phyloP scores from a whole-genome alignment of 345 rosid genomes.

The Hypericum perforatum region DNA sequence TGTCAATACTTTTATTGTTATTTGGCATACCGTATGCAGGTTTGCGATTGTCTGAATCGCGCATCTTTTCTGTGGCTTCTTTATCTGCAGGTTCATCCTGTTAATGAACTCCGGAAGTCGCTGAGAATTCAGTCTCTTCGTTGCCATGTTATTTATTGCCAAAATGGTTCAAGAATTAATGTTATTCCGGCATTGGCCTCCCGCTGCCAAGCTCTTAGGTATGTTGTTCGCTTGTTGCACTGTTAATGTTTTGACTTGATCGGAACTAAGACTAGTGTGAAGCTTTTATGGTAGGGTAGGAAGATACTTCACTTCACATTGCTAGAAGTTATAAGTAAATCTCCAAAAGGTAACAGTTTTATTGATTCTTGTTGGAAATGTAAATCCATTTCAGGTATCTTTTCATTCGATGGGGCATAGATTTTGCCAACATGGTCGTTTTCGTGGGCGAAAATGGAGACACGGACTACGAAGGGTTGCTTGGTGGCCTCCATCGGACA shows the following conservation, averaged over 20 bases:
- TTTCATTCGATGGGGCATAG: slow-evolving; percentile 84
- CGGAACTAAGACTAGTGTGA: background rate
- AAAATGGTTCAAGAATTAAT: slow-evolving; percentile 66
- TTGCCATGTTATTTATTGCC: slow-evolving; percentile 73
- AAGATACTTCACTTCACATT: too few species aligned
- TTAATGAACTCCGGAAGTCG: slow-evolving; percentile 71
- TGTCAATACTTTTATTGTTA: background rate
- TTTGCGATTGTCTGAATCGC: background rate
- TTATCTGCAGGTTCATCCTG: slow-evolving; percentile 55
- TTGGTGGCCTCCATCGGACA: slow-evolving; percentile 78
- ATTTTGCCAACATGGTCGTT: slow-evolving; percentile 70
- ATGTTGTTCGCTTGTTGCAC: background rate
- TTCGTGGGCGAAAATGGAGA: slow-evolving; percentile 90
- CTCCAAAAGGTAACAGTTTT: too few species aligned
- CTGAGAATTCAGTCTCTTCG: slow-evolving; percentile 89
- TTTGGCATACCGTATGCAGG: too few species aligned
- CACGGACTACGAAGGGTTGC: slow-evolving; percentile 88
- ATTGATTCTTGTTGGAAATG: background rate
- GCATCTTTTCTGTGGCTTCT: background rate
- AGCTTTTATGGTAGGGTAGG: too few species aligned
- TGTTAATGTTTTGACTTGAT: background rate
- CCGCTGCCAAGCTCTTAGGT: slow-evolving; percentile 90
- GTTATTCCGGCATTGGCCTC: slow-evolving; percentile 82
- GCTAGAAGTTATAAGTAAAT: too few species aligned
- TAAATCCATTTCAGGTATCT: slow-evolving; percentile 54